Evolutionary conservation across 495 filamentous ascomycete genomes (phyloP).

Genomic region (Lophiostoma macrostomum): DNA sequence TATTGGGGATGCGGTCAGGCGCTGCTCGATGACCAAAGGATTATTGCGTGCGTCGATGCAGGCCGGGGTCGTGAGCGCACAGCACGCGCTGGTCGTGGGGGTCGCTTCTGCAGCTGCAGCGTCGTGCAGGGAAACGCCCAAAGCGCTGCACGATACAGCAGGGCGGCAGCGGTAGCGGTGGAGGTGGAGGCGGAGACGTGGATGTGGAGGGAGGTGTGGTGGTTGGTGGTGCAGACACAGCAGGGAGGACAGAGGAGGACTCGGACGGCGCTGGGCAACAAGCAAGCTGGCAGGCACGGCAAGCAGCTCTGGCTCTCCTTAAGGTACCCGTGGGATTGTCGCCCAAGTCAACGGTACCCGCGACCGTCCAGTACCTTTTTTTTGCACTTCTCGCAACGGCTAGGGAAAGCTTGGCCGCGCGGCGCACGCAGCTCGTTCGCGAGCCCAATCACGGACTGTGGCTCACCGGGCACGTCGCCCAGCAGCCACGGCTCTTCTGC

Average conservation of each 20-base stretch:
- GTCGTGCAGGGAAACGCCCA: background rate
- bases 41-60: background rate
- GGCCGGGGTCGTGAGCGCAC: background rate
- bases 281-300: background rate
- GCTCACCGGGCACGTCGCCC: too few relatives aligned
- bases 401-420: background rate
- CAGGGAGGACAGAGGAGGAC: background rate
- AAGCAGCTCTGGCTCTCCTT: background rate
- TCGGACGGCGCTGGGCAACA: background rate
- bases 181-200: background rate
- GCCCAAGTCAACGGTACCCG: too few relatives aligned
- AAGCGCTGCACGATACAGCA: background rate
- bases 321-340: too few relatives aligned
- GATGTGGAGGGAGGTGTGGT: background rate
- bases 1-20: too few relatives aligned
- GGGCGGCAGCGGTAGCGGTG: too few relatives aligned
- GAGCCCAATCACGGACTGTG: background rate
- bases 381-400: background rate
- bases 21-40: background rate
- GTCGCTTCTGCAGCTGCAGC: background rate
- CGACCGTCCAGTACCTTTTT: conserved; percentile 3
- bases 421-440: background rate
- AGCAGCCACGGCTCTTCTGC: too few relatives aligned
- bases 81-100: too few relatives aligned
- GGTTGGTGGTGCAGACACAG: background rate